Base-by-base conservation (phyloP, 2,329 filamentous ascomycete genomes). In the Hypoxylon sp. region DNA sequence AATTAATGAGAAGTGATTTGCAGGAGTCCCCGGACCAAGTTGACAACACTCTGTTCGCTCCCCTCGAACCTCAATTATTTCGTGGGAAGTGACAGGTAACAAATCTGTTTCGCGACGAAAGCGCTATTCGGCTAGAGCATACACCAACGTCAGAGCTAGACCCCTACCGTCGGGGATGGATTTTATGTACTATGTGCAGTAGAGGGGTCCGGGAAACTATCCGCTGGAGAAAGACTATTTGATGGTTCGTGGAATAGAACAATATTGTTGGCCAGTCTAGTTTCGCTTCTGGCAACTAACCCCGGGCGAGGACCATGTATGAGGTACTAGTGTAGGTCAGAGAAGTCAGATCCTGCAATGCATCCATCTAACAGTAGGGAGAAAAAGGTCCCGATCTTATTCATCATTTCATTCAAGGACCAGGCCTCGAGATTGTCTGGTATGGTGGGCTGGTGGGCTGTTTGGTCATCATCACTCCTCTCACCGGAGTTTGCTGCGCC, bases 291-390 rank as follows among this genome's bases (percentile, higher is more conserved):
- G 50, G 51, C 31, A 46, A 22, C 68, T 53, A 58, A 64, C 53
- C 64, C 67, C 42, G 56, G 65, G 55, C 54, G 46, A 63, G 46
- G 17, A 13, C 39, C 31, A 54, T 53, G 62, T 68, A 65, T 60
- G 61, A 47, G 39, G 61, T 63, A 53, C 37, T 51, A 47, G n/a
- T 19, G 19, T 42, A 37, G 51, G 63, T 53, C 53, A 53, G 63
- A 66, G 47, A 69, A 69, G 69, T 65, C 57, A 71, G 69, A 71
- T 71, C 69, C 69, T 71, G 69, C 67, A 71, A 71, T 71, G 69
- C 69, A 71, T 57, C 56, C 65, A 67, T 69, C 66, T 65, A 65
- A 55, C 60, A 54, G 63, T 52, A 62, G 55, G 61, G 54, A 51
- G 37, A 52, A 71, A 65, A 69, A 66, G 66, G 61, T 57, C 67